phyloP scores from a whole-genome alignment of 148 eudicot species.

The Camellia lanceoleosa region DNA sequence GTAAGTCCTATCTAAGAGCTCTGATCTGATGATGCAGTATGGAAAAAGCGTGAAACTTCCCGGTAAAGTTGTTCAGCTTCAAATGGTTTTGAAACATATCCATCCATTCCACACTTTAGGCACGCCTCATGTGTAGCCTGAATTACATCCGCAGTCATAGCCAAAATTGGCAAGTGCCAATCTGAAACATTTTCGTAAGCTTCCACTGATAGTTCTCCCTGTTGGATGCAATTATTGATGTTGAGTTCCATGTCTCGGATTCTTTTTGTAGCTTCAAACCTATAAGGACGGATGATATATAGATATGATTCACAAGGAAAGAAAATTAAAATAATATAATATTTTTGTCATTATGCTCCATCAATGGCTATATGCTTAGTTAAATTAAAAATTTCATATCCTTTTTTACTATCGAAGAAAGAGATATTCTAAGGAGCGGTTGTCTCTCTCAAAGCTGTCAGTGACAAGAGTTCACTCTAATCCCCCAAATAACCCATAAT shows the following conservation, averaged over 20 bases:
- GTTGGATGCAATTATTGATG: conserved; percentile 15
- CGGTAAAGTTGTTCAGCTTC: conserved; percentile 85
- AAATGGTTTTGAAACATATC: conserved; percentile 96
- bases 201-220: conserved; percentile 19
- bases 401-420: too few relatives aligned
- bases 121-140: conserved; percentile 94
- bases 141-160: conserved; percentile 97
- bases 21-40: conserved; percentile 24
- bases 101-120: conserved; percentile 79
- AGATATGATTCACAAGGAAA: neutral
- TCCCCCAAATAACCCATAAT: too few relatives aligned
- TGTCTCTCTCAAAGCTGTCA: too few relatives aligned
- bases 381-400: too few relatives aligned
- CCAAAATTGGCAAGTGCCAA: conserved; percentile 87
- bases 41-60: conserved; percentile 78
- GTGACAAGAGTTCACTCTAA: too few relatives aligned
- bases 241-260: conserved; percentile 61
- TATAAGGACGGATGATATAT: conserved; percentile 20
- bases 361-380: too few relatives aligned
- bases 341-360: too few relatives aligned
- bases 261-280: conserved; percentile 83
- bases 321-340: too few relatives aligned
- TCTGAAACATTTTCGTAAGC: conserved; percentile 37
- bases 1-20: conserved; percentile 25
- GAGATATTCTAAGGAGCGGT: too few relatives aligned